Conservation (phyloP, 306 rosid genomes). For the Senna siamea region DNA sequence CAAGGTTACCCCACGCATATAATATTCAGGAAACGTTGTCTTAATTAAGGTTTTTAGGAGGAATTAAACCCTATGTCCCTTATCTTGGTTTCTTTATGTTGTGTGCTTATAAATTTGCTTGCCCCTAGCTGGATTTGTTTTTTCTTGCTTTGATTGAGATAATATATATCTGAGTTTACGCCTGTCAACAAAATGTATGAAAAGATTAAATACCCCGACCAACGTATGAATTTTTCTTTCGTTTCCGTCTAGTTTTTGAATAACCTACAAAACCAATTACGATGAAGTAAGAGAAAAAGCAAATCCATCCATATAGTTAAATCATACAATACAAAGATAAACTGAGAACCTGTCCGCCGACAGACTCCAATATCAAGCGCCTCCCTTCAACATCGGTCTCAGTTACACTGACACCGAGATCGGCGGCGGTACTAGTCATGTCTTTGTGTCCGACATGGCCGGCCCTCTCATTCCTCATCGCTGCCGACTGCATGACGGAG, state of each 20-base stretch:
- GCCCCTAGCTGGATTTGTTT: too few relatives aligned
- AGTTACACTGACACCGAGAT: constrained; percentile 23
- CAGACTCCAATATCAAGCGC: constrained; percentile 39
- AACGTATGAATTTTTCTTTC: constrained; percentile 39
- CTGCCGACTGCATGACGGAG: constrained; percentile 53
- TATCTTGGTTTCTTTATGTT: too few relatives aligned
- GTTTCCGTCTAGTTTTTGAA: constrained; percentile 43
- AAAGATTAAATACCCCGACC: constrained; percentile 30
- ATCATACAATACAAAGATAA: too few relatives aligned
- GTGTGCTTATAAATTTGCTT: too few relatives aligned
- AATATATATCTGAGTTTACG: too few relatives aligned
- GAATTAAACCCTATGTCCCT: too few relatives aligned
- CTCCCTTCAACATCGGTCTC: constrained; percentile 43
- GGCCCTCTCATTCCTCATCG: constrained; percentile 47
- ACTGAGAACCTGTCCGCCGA: constrained; percentile 55
- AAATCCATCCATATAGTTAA: too few relatives aligned
- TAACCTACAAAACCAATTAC: constrained; percentile 44
- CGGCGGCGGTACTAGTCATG: background rate
- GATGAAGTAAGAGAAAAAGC: constrained; percentile 26
- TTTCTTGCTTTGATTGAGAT: too few relatives aligned
- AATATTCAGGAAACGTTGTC: too few relatives aligned
- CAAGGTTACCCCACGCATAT: background rate
- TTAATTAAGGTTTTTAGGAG: too few relatives aligned
- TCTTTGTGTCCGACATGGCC: constrained; percentile 47
- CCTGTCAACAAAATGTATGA: background rate